Conservation (phyloP, 768 basidiomycete species). For the Mycena floridula region DNA sequence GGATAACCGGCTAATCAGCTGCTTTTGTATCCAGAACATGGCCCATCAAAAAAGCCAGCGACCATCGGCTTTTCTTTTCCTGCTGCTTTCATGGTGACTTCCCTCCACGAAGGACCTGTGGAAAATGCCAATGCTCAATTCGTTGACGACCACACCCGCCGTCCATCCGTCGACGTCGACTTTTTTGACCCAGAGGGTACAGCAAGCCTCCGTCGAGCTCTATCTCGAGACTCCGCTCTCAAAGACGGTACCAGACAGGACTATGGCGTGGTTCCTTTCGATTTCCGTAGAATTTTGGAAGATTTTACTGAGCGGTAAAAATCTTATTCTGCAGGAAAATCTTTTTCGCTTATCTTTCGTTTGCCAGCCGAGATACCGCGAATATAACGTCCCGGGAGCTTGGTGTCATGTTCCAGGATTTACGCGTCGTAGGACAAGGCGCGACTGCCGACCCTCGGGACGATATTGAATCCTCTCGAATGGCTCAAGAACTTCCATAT, state of each 20-base stretch:
- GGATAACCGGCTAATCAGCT: too few relatives aligned
- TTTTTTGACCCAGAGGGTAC: slow-evolving; percentile 53
- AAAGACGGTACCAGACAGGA: slow-evolving; percentile 16
- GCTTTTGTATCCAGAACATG: too few relatives aligned
- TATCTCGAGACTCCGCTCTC: slow-evolving; percentile 24
- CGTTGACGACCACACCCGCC: too few relatives aligned
- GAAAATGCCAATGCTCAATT: too few relatives aligned
- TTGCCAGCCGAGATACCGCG: slow-evolving; percentile 41
- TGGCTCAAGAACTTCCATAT: slow-evolving; percentile 43
- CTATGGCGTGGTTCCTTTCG: slow-evolving; percentile 25
- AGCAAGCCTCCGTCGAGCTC: slow-evolving; percentile 27
- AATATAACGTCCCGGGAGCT: slow-evolving; percentile 49
- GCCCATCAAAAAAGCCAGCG: too few relatives aligned
- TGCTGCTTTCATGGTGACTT: too few relatives aligned
- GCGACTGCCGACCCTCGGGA: slow-evolving; percentile 50
- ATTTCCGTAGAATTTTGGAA: slow-evolving; percentile 29
- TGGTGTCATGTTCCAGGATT: slow-evolving; percentile 53
- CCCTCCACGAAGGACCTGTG: too few relatives aligned
- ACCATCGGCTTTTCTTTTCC: too few relatives aligned
- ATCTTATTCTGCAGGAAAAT: not conserved
- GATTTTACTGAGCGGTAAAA: slow-evolving; percentile 28
- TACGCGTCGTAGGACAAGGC: slow-evolving; percentile 56
- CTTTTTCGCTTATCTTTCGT: slow-evolving; percentile 5
- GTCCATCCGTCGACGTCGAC: slow-evolving; percentile 37
- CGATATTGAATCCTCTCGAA: slow-evolving; percentile 50